Evolutionary conservation across 2,329 filamentous ascomycete genomes (phyloP).

Genomic region (Pseudogymnoascus sp.): DNA sequence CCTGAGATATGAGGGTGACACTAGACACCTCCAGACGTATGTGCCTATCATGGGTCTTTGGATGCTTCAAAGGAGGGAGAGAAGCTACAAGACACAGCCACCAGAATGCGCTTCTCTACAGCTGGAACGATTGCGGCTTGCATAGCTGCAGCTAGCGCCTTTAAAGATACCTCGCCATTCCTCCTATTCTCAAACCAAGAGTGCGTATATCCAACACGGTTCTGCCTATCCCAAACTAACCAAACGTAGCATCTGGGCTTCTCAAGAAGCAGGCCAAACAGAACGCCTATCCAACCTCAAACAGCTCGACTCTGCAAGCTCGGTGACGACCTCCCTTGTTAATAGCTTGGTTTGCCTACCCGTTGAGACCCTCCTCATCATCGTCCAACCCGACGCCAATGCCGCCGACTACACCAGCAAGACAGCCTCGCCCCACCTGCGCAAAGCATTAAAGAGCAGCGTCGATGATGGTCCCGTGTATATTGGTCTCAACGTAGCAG

Average conservation of each 20-base stretch:
- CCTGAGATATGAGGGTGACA: neutral
- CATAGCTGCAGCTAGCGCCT: conserved; percentile 57
- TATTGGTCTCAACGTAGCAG: conserved; percentile 36
- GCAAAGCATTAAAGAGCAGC: conserved; percentile 26
- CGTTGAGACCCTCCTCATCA: conserved; percentile 49
- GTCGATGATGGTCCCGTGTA: conserved; percentile 15
- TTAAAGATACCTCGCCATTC: conserved; percentile 82
- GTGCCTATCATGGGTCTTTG: conserved; percentile 4
- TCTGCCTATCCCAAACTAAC: neutral
- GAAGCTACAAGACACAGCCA: conserved; percentile 10
- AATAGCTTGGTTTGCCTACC: neutral
- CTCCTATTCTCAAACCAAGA: conserved; percentile 75
- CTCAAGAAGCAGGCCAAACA: neutral
- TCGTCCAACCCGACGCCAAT: conserved; percentile 68
- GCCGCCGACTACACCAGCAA: conserved; percentile 54
- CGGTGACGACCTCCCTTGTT: neutral
- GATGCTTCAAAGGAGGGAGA: neutral
- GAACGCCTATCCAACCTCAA: neutral
- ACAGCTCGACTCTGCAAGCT: neutral
- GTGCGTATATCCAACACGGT: conserved; percentile 43
- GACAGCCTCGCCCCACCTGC: conserved; percentile 41
- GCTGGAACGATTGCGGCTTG: conserved; percentile 44
- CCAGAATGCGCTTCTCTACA: conserved; percentile 47
- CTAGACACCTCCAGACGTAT: conserved; percentile 2
- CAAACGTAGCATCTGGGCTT: neutral